Evolutionary conservation across 805 yeast species (phyloP).

Genomic region (Myxozyma neglecta): DNA sequence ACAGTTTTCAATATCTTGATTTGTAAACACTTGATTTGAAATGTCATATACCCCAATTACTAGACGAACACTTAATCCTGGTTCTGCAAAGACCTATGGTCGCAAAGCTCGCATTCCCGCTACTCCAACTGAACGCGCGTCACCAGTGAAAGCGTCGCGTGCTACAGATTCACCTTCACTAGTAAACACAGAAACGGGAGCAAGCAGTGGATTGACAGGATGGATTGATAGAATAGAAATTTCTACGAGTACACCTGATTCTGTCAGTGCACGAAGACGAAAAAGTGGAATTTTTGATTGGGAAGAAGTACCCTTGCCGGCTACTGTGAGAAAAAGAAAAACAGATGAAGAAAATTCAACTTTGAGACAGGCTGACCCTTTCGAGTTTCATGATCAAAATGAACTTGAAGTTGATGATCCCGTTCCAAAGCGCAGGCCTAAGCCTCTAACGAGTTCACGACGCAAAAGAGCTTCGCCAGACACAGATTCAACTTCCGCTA

Average conservation of each 20-base stretch:
- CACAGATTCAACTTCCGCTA: neutral
- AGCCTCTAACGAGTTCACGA: neutral
- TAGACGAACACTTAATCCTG: conserved; percentile 7
- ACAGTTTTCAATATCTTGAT: neutral
- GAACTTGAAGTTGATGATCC: conserved; percentile 1
- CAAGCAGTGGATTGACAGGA: neutral
- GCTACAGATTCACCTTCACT: neutral
- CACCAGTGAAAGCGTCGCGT: conserved; percentile 19
- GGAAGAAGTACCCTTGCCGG: neutral
- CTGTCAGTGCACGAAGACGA: neutral
- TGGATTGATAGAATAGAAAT: neutral
- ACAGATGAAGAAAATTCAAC: neutral
- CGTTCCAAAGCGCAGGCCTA: neutral
- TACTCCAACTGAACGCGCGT: conserved; percentile 18
- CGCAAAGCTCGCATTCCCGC: conserved; percentile 11
- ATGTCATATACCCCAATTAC: conserved; percentile 1
- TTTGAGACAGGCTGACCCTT: neutral
- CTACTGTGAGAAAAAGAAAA: neutral
- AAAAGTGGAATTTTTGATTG: neutral
- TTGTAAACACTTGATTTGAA: neutral
- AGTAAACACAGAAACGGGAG: neutral
- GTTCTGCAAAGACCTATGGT: conserved; percentile 19
- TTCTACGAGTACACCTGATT: neutral
- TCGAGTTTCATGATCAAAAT: neutral
- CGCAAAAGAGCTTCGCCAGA: neutral